Evolutionary conservation across 2,329 filamentous ascomycete genomes (phyloP), one percentile per base, ranked within the genome.

Genomic region (Alternaria alternata): DNA sequence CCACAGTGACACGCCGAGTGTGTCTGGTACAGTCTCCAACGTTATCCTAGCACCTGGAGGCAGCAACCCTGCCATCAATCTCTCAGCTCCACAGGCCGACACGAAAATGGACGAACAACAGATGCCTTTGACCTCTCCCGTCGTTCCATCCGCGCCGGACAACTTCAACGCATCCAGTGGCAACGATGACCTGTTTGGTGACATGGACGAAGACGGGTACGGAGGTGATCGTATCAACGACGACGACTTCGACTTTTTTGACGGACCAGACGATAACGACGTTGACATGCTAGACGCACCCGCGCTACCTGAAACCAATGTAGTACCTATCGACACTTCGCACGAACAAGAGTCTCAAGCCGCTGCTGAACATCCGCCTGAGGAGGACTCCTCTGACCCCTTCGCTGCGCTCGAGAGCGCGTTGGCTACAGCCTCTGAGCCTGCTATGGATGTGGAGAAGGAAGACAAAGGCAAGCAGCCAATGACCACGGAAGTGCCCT

Each of bases 211-310:
- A 8, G 89, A 92, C 65, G 86, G 90, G 66, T 92, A 92, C 77
- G 88, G 85, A n/a, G 86, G 88, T n/a, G 85, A 87, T 63, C 87
- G 81, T n/a, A 82, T 94, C n/a, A 93, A 90, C 1, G 92, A 95
- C 67, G 91, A 88, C 6, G 92, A 95, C 72, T 94, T 94, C 74
- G 92, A 87, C 73, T 94, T 94, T 76, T 94, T 94, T 67, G 91
- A 94, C 69, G 88, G 90, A 62, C 84, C 83, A 2, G 81, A 80
- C 47, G 80, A 75, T 42, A 77, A 75, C n/a, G 75, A 77, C 28
- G 63, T 74, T 22, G 71, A 75, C 24, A 77, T 79, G 72, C 46
- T 70, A 16, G 75, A 77, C 49, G 72, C 69, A 9, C 62, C 69
- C 8, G 44, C 62, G 5, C 38, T 61, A 2, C 57, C 68, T 18